These are phyloP conservation scores for Dactylonectria estremocensis DNA, from an alignment of 2,329 filamentous ascomycete species.

Conservation along the genomic window DNA sequence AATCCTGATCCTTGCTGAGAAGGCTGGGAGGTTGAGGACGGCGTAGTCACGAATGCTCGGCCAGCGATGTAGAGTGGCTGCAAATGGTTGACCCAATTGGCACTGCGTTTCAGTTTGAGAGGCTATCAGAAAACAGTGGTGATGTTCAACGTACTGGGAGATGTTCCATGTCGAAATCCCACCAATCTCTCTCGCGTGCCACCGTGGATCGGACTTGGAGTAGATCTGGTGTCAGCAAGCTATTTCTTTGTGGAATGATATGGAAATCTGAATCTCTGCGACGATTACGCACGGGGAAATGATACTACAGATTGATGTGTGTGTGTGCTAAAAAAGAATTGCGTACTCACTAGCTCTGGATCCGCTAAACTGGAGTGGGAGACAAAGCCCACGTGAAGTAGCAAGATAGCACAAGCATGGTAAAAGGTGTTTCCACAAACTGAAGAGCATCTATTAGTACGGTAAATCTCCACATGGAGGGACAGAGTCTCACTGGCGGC, in stretches of 20 bases:
- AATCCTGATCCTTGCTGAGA: not conserved
- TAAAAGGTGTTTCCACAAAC: constrained; percentile 35
- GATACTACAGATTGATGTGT: not conserved
- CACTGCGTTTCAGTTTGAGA: not conserved
- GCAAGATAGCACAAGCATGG: constrained; percentile 28
- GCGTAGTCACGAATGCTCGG: constrained; percentile 1
- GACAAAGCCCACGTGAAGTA: constrained; percentile 19
- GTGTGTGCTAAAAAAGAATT: not conserved
- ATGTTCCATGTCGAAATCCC: constrained; percentile 29
- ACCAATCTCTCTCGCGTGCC: constrained; percentile 29
- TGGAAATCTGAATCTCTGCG: too few species aligned
- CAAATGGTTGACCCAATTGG: constrained; percentile 35
- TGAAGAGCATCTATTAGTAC: not conserved
- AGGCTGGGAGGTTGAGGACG: not conserved
- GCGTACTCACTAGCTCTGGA: not conserved
- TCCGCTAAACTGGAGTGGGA: not conserved
- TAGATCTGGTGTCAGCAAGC: not conserved
- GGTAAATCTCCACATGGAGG: not conserved
- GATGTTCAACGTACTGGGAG: constrained; percentile 24
- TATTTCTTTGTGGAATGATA: too few species aligned
- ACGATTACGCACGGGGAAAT: not conserved
- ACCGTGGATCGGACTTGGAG: constrained; percentile 18
- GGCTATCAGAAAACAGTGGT: not conserved
- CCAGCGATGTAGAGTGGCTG: constrained; percentile 35
- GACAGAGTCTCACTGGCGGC: not conserved